Evolutionary conservation across 208 protist species (phyloP).

Genomic region (Acanthamoeba sp.): DNA sequence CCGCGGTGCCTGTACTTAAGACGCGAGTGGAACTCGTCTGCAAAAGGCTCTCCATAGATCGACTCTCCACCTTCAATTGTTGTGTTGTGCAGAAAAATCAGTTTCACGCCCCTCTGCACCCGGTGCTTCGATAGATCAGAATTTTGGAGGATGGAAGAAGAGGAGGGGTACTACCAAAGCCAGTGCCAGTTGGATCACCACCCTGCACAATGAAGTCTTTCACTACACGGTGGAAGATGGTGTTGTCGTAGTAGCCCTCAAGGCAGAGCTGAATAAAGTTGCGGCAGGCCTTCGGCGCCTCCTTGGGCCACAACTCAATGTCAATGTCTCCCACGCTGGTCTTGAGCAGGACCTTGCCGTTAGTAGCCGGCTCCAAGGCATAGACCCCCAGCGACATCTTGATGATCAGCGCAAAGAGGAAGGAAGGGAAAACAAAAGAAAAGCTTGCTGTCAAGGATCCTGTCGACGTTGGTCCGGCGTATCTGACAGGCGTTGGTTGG

Average conservation of each 20-base stretch:
- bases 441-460: no score
- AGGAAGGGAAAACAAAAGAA: no score
- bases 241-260: slow-evolving; percentile 89
- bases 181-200: slow-evolving; percentile 90
- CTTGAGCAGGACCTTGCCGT: slow-evolving; percentile 90
- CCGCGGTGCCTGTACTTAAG: slow-evolving; percentile 88
- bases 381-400: slow-evolving; percentile 77
- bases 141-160: background rate
- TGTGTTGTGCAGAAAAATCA: background rate
- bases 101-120: background rate
- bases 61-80: slow-evolving; percentile 81
- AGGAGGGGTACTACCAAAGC: slow-evolving; percentile 75
- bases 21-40: slow-evolving; percentile 89
- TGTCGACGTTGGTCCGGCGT: no score
- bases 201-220: slow-evolving; percentile 89
- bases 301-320: slow-evolving; percentile 91
- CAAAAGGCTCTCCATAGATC: slow-evolving; percentile 81
- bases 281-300: slow-evolving; percentile 83
- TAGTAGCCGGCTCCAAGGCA: slow-evolving; percentile 86
- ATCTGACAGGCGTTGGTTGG: no score
- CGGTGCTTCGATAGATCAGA: background rate
- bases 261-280: slow-evolving; percentile 88
- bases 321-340: slow-evolving; percentile 89
- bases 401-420: no score
- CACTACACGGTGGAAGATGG: slow-evolving; percentile 88